Base-by-base conservation (phyloP, 192 early-diverging fungal genomes). In the Haplosporangium gracile region DNA sequence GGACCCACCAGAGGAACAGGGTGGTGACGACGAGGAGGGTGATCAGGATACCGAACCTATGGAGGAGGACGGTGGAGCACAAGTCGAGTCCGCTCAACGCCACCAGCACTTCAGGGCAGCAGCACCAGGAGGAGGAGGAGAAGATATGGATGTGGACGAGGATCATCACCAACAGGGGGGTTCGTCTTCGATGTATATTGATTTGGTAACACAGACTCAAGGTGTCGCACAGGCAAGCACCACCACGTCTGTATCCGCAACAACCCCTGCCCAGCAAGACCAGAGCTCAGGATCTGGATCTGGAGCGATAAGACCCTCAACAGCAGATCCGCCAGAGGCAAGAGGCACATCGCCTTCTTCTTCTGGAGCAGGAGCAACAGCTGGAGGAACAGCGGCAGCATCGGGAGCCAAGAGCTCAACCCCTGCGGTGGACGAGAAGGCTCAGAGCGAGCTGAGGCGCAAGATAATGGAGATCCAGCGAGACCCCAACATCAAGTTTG, bases 381-480 rank as follows among this genome's bases (percentile, higher is more conserved):
- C 5, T 3, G 55, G 6, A 57, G n/a, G 55, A 8, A 26, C 55
- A 57, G 55, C 24, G 16, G 10, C 55, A 65, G 29, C 26, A 32
- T 10, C 60, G 4, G 72, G 42, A 15, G 20, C 39, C 29, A 73
- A 63, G 15, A 36, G 70, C 4, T 72, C 78, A 36, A 26, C 38
- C 0, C 84, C 84, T 8, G 47, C 74, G 18, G 84, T 86, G 5
- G 84, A 86, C 40, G 84, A 86, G 75, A 77, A 88, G 74, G 81
- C 80, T 24, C 88, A 88, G 70, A 84, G 74, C 20, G 78, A 93
- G 49, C 76, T 96, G 68, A 77, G 95, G 39, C 89, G 91, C 45
- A 93, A 91, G 76, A 96, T 96, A 70, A 88, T 94, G 57, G 88
- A 81, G 10, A 96, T 96, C 75, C 95, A 95, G 69, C 49, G 75